Conservation (phyloP, 1,139 yeast genomes). For the Suhomyces yuchorum region DNA sequence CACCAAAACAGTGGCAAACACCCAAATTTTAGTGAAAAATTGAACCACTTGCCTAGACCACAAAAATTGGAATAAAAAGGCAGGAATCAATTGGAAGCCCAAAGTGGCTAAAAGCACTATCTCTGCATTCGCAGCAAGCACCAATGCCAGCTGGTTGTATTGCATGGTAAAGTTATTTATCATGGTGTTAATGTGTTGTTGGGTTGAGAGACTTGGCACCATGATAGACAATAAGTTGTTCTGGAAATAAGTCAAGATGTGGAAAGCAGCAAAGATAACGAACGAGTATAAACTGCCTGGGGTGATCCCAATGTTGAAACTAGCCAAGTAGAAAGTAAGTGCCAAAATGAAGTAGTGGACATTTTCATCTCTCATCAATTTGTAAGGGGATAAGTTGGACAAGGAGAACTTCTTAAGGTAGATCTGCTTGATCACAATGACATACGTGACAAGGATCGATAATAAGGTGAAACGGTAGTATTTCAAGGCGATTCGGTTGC, state of each 20-base stretch:
- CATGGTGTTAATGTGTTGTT: conserved; percentile 19
- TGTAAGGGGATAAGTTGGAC: conserved; percentile 8
- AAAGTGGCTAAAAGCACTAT: conserved; percentile 32
- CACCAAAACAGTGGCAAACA: conserved; percentile 34
- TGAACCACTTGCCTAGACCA: conserved; percentile 20
- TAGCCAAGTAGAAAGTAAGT: conserved; percentile 33
- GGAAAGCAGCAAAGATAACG: conserved; percentile 59
- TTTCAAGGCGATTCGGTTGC: conserved; percentile 26
- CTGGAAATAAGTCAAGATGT: conserved; percentile 53
- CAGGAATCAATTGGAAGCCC: conserved; percentile 26
- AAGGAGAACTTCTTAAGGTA: conserved; percentile 35
- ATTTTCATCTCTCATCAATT: conserved; percentile 48
- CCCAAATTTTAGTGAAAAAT: conserved; percentile 22
- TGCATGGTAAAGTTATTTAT: conserved; percentile 40
- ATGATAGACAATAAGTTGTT: conserved; percentile 19
- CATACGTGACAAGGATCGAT: conserved; percentile 48
- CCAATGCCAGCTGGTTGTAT: conserved; percentile 49
- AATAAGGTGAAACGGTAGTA: conserved; percentile 43
- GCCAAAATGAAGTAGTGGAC: conserved; percentile 53
- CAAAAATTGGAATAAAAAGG: conserved; percentile 21
- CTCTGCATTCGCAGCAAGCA: conserved; percentile 52
- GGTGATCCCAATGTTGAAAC: conserved; percentile 34
- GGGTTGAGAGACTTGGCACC: conserved; percentile 16
- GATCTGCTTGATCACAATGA: conserved; percentile 51
- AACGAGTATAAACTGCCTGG: conserved; percentile 53